phyloP scores from a whole-genome alignment of 208 protist genomes.

The Porcisia deanei region DNA sequence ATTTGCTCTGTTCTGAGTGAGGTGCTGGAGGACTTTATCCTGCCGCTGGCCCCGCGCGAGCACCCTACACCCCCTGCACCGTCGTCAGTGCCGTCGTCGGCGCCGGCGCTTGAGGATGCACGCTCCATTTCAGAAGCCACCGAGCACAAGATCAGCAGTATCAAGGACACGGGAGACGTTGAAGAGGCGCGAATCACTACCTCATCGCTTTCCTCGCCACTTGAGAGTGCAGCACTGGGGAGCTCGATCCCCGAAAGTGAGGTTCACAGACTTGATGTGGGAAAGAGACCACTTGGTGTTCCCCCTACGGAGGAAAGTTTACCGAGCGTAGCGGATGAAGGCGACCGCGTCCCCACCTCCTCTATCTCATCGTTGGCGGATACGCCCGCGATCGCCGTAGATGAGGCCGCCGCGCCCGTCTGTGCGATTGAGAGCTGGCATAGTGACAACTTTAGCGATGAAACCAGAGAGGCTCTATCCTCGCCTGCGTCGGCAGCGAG shows the following conservation, averaged over 20 bases:
- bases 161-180: neutral
- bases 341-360: neutral
- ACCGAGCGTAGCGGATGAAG: neutral
- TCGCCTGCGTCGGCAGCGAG: neutral
- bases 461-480: neutral
- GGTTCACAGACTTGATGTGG: no score
- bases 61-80: conserved; percentile 14
- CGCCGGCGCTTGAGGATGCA: neutral
- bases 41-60: conserved; percentile 20
- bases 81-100: conserved; percentile 9
- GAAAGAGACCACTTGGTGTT: conserved; percentile 1
- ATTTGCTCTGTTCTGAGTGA: neutral
- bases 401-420: neutral
- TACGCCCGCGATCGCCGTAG: neutral
- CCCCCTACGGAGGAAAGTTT: neutral
- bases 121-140: neutral
- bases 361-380: neutral
- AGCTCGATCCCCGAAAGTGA: neutral
- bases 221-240: neutral
- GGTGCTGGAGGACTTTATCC: neutral
- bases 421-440: neutral
- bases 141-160: neutral
- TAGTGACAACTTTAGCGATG: neutral
- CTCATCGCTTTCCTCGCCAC: neutral
- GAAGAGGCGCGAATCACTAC: neutral